Evolutionary conservation across 768 basidiomycete genomes (phyloP).

Genomic region (Leucocoprinus sp.): DNA sequence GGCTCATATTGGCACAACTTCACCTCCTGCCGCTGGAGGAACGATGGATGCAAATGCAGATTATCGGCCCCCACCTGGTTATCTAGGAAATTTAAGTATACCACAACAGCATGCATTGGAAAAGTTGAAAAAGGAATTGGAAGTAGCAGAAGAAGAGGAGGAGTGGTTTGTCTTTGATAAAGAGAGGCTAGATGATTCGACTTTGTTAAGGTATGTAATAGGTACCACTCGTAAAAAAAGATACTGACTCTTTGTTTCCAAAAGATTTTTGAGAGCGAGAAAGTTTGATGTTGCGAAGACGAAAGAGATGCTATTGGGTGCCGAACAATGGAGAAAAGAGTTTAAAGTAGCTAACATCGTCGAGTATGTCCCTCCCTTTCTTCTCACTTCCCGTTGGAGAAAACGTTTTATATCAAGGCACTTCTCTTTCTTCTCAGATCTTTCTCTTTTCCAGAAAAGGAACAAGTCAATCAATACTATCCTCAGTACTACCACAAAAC

Average conservation of each 20-base stretch:
- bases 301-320: constrained; percentile 74
- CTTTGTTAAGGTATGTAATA: constrained; percentile 48
- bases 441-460: constrained; percentile 82
- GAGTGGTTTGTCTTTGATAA: constrained; percentile 50
- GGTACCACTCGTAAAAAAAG: not conserved
- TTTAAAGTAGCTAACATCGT: constrained; percentile 74
- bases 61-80: constrained; percentile 62
- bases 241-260: too few species aligned
- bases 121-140: constrained; percentile 58
- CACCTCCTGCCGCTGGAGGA: too few species aligned
- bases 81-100: constrained; percentile 68
- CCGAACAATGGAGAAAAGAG: constrained; percentile 86
- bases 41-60: constrained; percentile 44
- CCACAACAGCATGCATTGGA: constrained; percentile 61
- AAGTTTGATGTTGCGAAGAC: constrained; percentile 82
- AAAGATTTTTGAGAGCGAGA: constrained; percentile 87
- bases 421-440: constrained; percentile 33
- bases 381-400: not conserved
- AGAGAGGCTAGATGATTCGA: constrained; percentile 66
- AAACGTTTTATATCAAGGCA: not conserved
- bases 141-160: constrained; percentile 54
- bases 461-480: constrained; percentile 83
- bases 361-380: constrained; percentile 33
- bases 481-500: constrained; percentile 95
- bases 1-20: too few species aligned